Conservation (phyloP, 2,329 filamentous ascomycete genomes). For the Paecilomyces variotii region DNA sequence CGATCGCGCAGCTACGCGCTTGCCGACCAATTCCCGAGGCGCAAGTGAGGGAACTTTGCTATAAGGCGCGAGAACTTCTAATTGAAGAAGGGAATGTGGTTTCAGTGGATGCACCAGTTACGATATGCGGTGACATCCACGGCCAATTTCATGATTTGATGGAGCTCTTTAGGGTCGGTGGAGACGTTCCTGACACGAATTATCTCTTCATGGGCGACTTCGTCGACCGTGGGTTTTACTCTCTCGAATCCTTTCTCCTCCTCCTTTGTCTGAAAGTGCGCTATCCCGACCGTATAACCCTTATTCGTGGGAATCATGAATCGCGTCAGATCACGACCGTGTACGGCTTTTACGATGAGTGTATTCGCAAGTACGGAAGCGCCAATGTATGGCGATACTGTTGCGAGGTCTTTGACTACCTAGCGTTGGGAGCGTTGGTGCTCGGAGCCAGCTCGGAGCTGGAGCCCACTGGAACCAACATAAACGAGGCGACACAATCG, state of each 20-base stretch:
- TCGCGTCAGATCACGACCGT: slow-evolving; percentile 95
- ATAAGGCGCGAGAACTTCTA: slow-evolving; percentile 90
- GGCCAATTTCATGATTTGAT: slow-evolving; percentile 95
- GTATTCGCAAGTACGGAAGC: slow-evolving; percentile 88
- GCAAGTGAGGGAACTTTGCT: slow-evolving; percentile 92
- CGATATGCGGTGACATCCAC: slow-evolving; percentile 95
- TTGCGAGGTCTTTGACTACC: slow-evolving; percentile 96
- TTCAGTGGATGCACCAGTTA: slow-evolving; percentile 88
- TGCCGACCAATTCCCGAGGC: slow-evolving; percentile 93
- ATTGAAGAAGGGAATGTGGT: slow-evolving; percentile 98
- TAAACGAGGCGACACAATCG: slow-evolving; percentile 39
- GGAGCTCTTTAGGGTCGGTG: slow-evolving; percentile 91
- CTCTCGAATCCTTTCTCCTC: slow-evolving; percentile 90
- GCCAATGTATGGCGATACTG: slow-evolving; percentile 97
- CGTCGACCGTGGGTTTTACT: slow-evolving; percentile 96
- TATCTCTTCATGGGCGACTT: slow-evolving; percentile 99
- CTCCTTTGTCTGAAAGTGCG: slow-evolving; percentile 93
- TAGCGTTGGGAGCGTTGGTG: slow-evolving; percentile 81
- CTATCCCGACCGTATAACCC: slow-evolving; percentile 93
- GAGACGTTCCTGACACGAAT: slow-evolving; percentile 89
- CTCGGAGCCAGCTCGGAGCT: slow-evolving; percentile 69
- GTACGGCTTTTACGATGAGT: slow-evolving; percentile 98
- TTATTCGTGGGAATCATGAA: slow-evolving; percentile 93
- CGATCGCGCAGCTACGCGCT: slow-evolving; percentile 88
- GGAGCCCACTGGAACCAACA: slow-evolving; percentile 48